Evolutionary conservation across 148 eudicot species (phyloP), one percentile per base, ranked within the genome.

Genomic region (Camellia sinensis): DNA sequence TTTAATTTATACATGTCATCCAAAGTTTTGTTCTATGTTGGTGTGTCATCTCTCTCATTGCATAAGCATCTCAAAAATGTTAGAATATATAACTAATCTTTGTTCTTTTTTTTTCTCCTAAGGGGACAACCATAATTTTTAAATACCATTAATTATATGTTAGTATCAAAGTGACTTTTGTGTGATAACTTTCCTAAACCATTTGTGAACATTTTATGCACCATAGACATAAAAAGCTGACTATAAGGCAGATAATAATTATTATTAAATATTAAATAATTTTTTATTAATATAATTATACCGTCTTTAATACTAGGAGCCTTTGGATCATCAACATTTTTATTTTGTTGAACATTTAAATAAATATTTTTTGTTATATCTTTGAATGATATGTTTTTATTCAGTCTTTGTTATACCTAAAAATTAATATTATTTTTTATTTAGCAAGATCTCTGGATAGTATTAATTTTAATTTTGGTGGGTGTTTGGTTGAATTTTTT

Each of bases 1-100:
- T 72, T 71, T 78, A 73, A 78, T 63, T 9, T 70, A 72, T 37
- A 29, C 37, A 81, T 82, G 78, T 78, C 73, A 43, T 57, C 75
- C 74, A 82, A 78, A 78, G 68, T 73, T 82, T 78, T 82, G 77
- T 82, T 77, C 59, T 78, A 73, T 53, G 57, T 70, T 71, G 19
- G 17, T 77, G 48, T 57, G 57, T 78, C 81, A 22, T 82, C 81
- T 78, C 78, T 54, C 21, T 73, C 65, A 72, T 66, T 82, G 46
- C 71, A 77, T 48, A 64, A 77, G 15, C 61, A 77, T 52, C 80
- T 77, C 43, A 8, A 50, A 19, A 65, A 14, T 66, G 37, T 67
- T 57, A 57, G 4, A 52, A 66, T 29, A 45, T 77, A 65, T 11
- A 50, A 15, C 29, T 22, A 8, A 12, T 6, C n/a, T 52, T 43